Evolutionary conservation across 2,329 filamentous ascomycete genomes (phyloP).

Genomic region (Pseudocercospora fuligena): DNA sequence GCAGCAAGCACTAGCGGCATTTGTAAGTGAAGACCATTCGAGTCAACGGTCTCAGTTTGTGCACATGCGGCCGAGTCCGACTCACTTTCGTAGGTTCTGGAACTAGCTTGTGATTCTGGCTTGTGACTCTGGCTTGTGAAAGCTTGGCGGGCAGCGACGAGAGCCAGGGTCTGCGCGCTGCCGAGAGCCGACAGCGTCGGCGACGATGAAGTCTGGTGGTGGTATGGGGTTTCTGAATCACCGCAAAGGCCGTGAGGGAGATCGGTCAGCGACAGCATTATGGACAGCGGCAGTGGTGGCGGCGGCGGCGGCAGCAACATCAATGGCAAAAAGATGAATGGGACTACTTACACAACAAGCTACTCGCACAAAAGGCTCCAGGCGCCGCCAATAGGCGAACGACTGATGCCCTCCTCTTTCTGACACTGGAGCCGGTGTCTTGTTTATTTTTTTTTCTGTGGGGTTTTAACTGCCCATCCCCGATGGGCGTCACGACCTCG

Average conservation of each 20-base stretch:
- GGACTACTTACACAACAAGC: neutral
- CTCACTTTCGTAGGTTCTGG: neutral
- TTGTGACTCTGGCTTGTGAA: neutral
- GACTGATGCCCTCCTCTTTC: conserved; percentile 9
- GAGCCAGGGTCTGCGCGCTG: neutral
- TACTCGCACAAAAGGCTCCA: neutral
- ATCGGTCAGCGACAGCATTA: neutral
- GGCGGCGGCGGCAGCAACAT: neutral
- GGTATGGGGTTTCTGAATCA: neutral
- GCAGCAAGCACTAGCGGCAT: neutral
- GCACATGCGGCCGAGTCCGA: neutral
- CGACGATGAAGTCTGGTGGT: neutral
- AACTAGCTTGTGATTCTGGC: neutral
- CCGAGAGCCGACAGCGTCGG: neutral
- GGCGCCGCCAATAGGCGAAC: neutral
- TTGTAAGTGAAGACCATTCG: neutral
- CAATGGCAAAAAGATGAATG: neutral
- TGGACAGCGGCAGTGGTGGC: neutral
- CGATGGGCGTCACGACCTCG: neutral
- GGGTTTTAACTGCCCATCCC: neutral
- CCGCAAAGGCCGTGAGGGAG: neutral
- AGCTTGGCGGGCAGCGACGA: neutral
- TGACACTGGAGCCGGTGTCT: neutral
- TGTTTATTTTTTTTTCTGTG: neutral
- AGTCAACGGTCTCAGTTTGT: neutral